Percentiles rank a stretch among this genome's conserved stretches.
phyloP scores from a whole-genome alignment of 1,284 basidiomycete species.

The Leccinum variabile region DNA sequence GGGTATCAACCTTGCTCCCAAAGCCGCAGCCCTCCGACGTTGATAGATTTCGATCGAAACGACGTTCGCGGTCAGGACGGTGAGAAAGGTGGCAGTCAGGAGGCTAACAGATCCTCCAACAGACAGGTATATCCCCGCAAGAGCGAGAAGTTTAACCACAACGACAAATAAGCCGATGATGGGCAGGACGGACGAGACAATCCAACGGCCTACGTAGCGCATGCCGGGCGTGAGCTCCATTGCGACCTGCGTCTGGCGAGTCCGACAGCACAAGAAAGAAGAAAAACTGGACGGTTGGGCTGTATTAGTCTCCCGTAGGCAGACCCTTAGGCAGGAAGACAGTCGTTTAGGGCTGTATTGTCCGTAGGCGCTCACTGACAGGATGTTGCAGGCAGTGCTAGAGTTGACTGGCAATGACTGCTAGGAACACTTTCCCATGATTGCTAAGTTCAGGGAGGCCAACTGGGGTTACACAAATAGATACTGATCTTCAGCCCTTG shows the following conservation, averaged over 20 bases:
- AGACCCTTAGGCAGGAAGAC: too few species aligned
- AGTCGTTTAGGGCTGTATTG: background rate
- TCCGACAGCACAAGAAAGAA: background rate
- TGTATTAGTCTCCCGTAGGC: background rate
- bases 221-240: conserved; percentile 32
- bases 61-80: conserved; percentile 3
- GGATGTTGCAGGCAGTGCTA: background rate
- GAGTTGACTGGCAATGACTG: too few species aligned
- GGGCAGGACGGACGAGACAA: conserved; percentile 17
- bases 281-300: background rate
- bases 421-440: background rate
- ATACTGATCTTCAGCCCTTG: background rate
- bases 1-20: conserved; percentile 26
- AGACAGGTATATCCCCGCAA: conserved; percentile 15
- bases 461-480: background rate
- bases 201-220: conserved; percentile 14
- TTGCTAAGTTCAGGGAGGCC: background rate
- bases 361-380: background rate
- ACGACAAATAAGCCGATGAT: conserved; percentile 16
- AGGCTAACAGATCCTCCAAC: conserved; percentile 7
- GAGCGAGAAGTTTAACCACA: conserved; percentile 9
- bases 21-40: conserved; percentile 17
- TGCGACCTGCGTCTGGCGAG: background rate
- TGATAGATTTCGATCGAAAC: conserved; percentile 15
- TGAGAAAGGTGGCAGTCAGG: conserved; percentile 6